A percentile compares a stretch with the other conserved stretches of the same genome.
These are phyloP conservation scores for Penicillium bialowiezense DNA, from an alignment of 495 filamentous ascomycete genomes.

Conservation along the genomic window DNA sequence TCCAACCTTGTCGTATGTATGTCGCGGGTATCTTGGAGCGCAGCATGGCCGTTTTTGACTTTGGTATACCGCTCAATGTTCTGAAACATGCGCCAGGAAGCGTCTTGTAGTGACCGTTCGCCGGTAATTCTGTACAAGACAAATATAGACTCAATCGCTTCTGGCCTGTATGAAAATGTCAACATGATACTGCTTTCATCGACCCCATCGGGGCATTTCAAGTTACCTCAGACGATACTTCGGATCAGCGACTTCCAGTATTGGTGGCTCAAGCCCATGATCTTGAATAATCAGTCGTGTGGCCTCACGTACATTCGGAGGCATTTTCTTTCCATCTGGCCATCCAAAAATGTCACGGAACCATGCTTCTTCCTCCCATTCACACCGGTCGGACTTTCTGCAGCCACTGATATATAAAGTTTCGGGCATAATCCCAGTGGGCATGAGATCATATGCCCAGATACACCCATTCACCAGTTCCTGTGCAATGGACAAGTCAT, in stretches of 20 bases:
- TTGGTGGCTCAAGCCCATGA: background rate
- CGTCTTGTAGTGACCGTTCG: slow-evolving; percentile 57
- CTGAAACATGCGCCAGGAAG: slow-evolving; percentile 75
- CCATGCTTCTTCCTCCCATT: slow-evolving; percentile 55
- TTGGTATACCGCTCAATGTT: slow-evolving; percentile 57
- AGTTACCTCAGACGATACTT: background rate
- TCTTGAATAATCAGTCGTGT: slow-evolving; percentile 1
- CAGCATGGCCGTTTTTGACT: slow-evolving; percentile 56
- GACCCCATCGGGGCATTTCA: background rate
- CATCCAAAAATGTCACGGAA: slow-evolving; percentile 30
- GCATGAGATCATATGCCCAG: slow-evolving; percentile 55
- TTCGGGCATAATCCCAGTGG: slow-evolving; percentile 61
- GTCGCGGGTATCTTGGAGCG: slow-evolving; percentile 53
- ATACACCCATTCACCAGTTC: slow-evolving; percentile 56
- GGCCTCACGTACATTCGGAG: slow-evolving; percentile 1
- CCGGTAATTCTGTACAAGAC: slow-evolving; percentile 74
- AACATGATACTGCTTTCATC: background rate
- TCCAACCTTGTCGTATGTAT: slow-evolving; percentile 30
- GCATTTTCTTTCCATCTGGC: background rate
- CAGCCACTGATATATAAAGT: slow-evolving; percentile 51
- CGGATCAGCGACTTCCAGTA: background rate
- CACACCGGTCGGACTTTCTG: slow-evolving; percentile 36
- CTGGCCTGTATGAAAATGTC: slow-evolving; percentile 42
- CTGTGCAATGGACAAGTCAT: slow-evolving; percentile 52
- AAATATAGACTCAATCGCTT: slow-evolving; percentile 72